Conservation (phyloP, 768 basidiomycete genomes). For the Russula ochroleuca region DNA sequence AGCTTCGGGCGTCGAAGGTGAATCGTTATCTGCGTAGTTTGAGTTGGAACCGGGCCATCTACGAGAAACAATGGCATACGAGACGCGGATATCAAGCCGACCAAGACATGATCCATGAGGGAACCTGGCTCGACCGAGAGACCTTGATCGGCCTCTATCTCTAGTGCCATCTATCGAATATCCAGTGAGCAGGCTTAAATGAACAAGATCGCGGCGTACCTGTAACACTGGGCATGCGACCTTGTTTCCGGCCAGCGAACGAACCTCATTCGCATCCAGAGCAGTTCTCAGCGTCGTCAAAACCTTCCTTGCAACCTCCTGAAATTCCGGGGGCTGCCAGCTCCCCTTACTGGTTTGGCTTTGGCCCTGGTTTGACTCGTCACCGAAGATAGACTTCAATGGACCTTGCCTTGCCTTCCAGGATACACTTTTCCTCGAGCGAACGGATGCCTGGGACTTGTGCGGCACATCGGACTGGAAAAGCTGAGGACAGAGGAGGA, state of each 20-base stretch:
- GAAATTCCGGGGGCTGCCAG: constrained; percentile 44
- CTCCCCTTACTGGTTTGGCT: constrained; percentile 28
- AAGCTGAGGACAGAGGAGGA: constrained; percentile 65
- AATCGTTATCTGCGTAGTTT: constrained; percentile 37
- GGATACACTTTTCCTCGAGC: constrained; percentile 81
- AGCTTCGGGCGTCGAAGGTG: constrained; percentile 41
- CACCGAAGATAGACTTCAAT: constrained; percentile 73
- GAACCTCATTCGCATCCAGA: constrained; percentile 64
- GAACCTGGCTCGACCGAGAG: constrained; percentile 58
- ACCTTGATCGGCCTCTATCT: constrained; percentile 70
- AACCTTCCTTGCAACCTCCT: constrained; percentile 40
- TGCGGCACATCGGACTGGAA: constrained; percentile 38
- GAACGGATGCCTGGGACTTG: constrained; percentile 42
- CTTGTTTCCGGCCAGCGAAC: constrained; percentile 70
- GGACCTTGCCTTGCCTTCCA: constrained; percentile 80
- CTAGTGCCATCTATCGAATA: constrained; percentile 62
- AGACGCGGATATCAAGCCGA: constrained; percentile 64
- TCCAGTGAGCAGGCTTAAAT: constrained; percentile 17
- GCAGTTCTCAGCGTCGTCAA: constrained; percentile 50
- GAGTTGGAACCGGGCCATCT: not conserved
- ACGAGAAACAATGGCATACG: constrained; percentile 42
- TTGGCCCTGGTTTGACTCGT: constrained; percentile 36
- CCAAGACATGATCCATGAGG: constrained; percentile 75
- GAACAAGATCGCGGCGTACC: constrained; percentile 38
- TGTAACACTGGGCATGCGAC: constrained; percentile 75